These are phyloP conservation scores for Xylariales sp. DNA, from an alignment of 2,329 filamentous ascomycete species.

Conservation along the genomic window DNA sequence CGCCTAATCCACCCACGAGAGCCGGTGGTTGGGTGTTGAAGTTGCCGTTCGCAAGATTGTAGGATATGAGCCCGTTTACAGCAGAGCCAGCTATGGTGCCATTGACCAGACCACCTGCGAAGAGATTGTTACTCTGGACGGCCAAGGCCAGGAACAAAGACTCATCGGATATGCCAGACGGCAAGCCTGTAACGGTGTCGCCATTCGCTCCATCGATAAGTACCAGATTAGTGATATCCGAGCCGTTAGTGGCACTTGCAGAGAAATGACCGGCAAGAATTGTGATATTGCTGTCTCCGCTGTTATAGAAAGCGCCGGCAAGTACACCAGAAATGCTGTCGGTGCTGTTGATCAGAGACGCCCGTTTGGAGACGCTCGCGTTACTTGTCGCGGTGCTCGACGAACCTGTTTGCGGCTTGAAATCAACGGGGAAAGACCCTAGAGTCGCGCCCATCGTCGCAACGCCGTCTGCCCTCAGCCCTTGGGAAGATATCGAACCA, in stretches of 20 bases:
- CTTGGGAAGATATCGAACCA: conserved; percentile 74
- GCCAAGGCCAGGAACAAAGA: conserved; percentile 74
- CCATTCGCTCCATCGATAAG: conserved; percentile 74
- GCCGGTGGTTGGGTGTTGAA: conserved; percentile 71
- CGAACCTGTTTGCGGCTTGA: conserved; percentile 32
- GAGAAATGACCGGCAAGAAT: conserved; percentile 85
- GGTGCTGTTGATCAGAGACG: conserved; percentile 32
- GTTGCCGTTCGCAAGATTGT: conserved; percentile 63
- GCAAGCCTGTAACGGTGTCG: conserved; percentile 64
- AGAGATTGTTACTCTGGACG: conserved; percentile 63
- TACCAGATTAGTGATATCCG: conserved; percentile 71
- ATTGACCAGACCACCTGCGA: conserved; percentile 74
- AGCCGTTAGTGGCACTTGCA: conserved; percentile 62
- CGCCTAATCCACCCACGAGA: conserved; percentile 63
- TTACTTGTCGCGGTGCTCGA: conserved; percentile 28
- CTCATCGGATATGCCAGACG: conserved; percentile 58
- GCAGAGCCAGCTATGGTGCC: conserved; percentile 60
- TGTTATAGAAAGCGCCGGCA: conserved; percentile 72
- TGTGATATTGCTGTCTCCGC: conserved; percentile 70
- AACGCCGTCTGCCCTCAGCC: conserved; percentile 67
- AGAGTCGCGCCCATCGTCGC: conserved; percentile 59
- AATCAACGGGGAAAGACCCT: conserved; percentile 53
- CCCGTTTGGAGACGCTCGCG: conserved; percentile 39
- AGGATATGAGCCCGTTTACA: conserved; percentile 73
- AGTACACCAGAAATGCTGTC: conserved; percentile 61